Percentiles rank a stretch among this genome's conserved stretches.
These are phyloP conservation scores for Cladophialophora yegresii DNA, from an alignment of 2,329 filamentous ascomycete species.

Conservation along the genomic window DNA sequence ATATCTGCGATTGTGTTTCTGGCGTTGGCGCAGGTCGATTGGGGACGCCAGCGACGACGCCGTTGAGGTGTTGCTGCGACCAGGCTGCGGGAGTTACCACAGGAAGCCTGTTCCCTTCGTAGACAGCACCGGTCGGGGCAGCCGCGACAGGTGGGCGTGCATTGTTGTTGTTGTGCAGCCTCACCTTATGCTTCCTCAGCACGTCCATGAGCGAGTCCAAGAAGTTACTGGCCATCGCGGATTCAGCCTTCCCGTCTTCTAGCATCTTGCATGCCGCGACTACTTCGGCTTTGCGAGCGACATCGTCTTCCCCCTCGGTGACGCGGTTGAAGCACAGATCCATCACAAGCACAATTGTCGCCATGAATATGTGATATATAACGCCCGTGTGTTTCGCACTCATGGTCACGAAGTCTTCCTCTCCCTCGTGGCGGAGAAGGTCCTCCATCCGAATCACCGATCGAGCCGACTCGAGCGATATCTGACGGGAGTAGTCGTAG, in stretches of 20 bases:
- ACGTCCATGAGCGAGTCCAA: conserved; percentile 45
- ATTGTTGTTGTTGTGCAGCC: conserved; percentile 8
- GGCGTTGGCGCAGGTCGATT: not conserved
- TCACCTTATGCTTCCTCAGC: conserved; percentile 40
- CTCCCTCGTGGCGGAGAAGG: conserved; percentile 41
- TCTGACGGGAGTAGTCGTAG: conserved; percentile 45
- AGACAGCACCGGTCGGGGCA: not conserved
- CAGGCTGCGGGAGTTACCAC: not conserved
- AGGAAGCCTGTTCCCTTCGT: not conserved
- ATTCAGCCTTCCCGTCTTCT: conserved; percentile 42
- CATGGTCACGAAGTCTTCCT: conserved; percentile 25
- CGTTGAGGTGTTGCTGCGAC: not conserved
- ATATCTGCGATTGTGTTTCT: not conserved
- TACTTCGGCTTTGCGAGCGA: conserved; percentile 43
- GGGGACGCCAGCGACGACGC: not conserved
- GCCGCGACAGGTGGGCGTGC: not conserved
- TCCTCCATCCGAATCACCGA: conserved; percentile 44
- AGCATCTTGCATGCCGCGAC: conserved; percentile 45
- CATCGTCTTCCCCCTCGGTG: conserved; percentile 40
- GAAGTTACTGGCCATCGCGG: conserved; percentile 40
- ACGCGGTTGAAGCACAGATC: conserved; percentile 43
- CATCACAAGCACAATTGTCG: conserved; percentile 45
- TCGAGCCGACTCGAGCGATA: conserved; percentile 45
- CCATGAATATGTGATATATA: conserved; percentile 47
- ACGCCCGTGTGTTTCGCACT: conserved; percentile 37